A percentile compares a stretch with the other conserved stretches of the same genome.
Evolutionary conservation across 176 grass and related monocot species (phyloP).

Genomic region (Rhynchospora pubera): DNA sequence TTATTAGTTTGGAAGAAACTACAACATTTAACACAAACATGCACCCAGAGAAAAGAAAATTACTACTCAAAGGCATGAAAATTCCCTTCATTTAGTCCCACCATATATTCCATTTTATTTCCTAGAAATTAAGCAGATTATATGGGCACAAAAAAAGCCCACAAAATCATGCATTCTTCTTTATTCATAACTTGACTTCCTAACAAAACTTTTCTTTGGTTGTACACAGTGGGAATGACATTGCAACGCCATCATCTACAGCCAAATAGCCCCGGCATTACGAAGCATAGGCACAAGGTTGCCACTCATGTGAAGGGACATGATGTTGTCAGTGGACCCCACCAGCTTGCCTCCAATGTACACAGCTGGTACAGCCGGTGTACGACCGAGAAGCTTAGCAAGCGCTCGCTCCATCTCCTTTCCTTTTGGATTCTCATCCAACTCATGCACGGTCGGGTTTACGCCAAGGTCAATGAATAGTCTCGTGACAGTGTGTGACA

Average conservation of each 20-base stretch:
- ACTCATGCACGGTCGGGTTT: slow-evolving; percentile 33
- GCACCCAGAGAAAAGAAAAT: background rate
- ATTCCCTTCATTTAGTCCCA: background rate
- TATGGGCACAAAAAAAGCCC: background rate
- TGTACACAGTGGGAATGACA: background rate
- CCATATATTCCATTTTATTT: background rate
- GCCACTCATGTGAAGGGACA: slow-evolving; percentile 48
- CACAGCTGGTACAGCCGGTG: slow-evolving; percentile 30
- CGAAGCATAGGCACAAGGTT: slow-evolving; percentile 46
- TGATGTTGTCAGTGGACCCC: slow-evolving; percentile 49
- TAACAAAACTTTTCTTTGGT: background rate
- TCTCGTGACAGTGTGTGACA: slow-evolving; percentile 68
- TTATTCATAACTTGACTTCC: background rate
- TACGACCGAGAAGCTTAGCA: slow-evolving; percentile 16
- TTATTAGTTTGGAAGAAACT: no score
- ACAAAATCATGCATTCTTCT: background rate
- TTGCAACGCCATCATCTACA: slow-evolving; percentile 22
- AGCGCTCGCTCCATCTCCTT: slow-evolving; percentile 40
- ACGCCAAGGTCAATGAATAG: slow-evolving; percentile 46
- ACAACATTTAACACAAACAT: background rate
- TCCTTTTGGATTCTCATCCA: slow-evolving; percentile 36
- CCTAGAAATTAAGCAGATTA: background rate
- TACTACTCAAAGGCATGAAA: background rate
- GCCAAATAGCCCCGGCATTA: slow-evolving; percentile 50
- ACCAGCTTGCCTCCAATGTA: slow-evolving; percentile 51